phyloP scores from a whole-genome alignment of 2,329 filamentous ascomycete genomes.

The Cladosporium sp. region DNA sequence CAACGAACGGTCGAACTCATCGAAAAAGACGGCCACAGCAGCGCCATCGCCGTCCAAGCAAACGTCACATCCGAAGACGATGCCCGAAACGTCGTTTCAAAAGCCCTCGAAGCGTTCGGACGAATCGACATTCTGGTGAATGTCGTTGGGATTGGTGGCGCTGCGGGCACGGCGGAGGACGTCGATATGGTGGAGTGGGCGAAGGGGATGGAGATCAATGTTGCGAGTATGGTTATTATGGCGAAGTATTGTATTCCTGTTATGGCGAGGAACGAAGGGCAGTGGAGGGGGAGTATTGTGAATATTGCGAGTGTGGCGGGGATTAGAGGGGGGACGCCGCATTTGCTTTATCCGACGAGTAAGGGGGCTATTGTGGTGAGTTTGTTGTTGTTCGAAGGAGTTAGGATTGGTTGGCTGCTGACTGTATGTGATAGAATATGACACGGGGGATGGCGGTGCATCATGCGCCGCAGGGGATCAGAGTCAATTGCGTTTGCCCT shows the following conservation, averaged over 20 bases:
- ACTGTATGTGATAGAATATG: slow-evolving; percentile 46
- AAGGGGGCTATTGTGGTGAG: slow-evolving; percentile 55
- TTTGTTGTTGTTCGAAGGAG: neutral
- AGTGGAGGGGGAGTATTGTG: slow-evolving; percentile 56
- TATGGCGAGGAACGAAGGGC: slow-evolving; percentile 58
- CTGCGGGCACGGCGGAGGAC: slow-evolving; percentile 60
- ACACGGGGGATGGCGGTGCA: slow-evolving; percentile 59
- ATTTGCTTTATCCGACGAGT: slow-evolving; percentile 56
- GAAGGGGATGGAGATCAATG: slow-evolving; percentile 61
- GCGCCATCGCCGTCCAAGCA: slow-evolving; percentile 48
- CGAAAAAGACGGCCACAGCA: slow-evolving; percentile 42
- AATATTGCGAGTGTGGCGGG: slow-evolving; percentile 67
- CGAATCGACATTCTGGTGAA: slow-evolving; percentile 66
- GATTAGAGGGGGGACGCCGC: slow-evolving; percentile 55
- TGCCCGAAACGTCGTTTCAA: slow-evolving; percentile 49
- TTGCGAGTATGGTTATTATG: slow-evolving; percentile 68
- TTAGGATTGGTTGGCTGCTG: neutral
- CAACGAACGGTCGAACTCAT: slow-evolving; percentile 59
- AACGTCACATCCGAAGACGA: slow-evolving; percentile 59
- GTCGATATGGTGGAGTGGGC: slow-evolving; percentile 63
- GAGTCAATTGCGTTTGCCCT: slow-evolving; percentile 60
- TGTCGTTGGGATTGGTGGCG: slow-evolving; percentile 64
- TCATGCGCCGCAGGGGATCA: slow-evolving; percentile 53
- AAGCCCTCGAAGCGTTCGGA: slow-evolving; percentile 54
- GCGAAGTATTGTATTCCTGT: slow-evolving; percentile 61